phyloP scores from a whole-genome alignment of 352 stramenopile genomes.

The Phytophthora megakarya region DNA sequence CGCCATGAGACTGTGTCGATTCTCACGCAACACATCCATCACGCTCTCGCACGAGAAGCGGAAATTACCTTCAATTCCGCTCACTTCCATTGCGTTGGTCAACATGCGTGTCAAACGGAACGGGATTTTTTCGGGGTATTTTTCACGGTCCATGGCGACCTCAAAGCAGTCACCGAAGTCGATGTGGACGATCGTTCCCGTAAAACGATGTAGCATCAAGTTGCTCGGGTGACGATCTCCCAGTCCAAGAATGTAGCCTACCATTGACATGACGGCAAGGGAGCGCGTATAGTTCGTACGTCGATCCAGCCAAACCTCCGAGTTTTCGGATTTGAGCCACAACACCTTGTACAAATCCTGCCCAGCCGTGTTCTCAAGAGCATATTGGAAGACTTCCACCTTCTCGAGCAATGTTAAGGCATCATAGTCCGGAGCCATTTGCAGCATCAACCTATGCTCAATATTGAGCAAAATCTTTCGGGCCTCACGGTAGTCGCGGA shows the following conservation, averaged over 20 bases:
- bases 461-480: constrained; percentile 94
- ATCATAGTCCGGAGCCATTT: constrained; percentile 96
- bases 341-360: constrained; percentile 98
- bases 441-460: constrained; percentile 91
- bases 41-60: constrained; percentile 97
- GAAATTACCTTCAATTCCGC: constrained; percentile 98
- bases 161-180: constrained; percentile 98
- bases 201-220: constrained; percentile 98
- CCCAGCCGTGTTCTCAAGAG: constrained; percentile 92
- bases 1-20: constrained; percentile 97
- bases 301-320: constrained; percentile 98
- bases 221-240: constrained; percentile 99
- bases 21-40: constrained; percentile 97
- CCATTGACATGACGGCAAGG: constrained; percentile 99
- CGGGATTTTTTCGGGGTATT: constrained; percentile 99
- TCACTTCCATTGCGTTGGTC: constrained; percentile 98
- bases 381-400: constrained; percentile 97
- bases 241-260: constrained; percentile 98
- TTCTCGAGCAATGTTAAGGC: constrained; percentile 97
- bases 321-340: constrained; percentile 97
- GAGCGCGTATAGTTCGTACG: constrained; percentile 97
- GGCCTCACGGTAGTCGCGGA: constrained; percentile 93
- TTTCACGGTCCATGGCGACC: constrained; percentile 98
- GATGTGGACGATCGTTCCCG: constrained; percentile 97
- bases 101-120: constrained; percentile 99